These are phyloP conservation scores for Uromyces viciae-fabae DNA, from an alignment of 1,284 basidiomycete species.

Conservation along the genomic window DNA sequence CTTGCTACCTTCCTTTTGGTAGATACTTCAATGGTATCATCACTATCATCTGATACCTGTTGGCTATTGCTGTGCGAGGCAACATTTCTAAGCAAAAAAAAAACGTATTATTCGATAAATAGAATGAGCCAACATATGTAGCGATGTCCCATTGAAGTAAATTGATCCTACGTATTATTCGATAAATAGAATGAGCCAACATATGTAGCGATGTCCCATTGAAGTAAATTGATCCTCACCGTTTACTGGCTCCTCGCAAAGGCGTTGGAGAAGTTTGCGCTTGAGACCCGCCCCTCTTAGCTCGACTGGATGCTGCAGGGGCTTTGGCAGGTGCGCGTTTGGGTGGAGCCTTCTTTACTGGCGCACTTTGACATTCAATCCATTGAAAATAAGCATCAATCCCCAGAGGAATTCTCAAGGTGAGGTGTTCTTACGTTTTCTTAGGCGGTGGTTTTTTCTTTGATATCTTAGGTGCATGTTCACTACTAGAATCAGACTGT, in stretches of 20 bases:
- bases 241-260: conserved; percentile 9
- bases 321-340: conserved; percentile 32
- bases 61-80: background rate
- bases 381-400: background rate
- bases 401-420: too few relatives aligned
- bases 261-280: conserved; percentile 21
- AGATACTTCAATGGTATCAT: conserved; percentile 10
- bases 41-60: conserved; percentile 11
- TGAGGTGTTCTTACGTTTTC: conserved; percentile 45
- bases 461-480: background rate
- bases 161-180: background rate
- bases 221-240: conserved; percentile 26
- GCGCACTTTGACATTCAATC: conserved; percentile 4
- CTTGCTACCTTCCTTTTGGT: conserved; percentile 13
- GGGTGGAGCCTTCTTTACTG: conserved; percentile 15
- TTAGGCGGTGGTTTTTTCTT: conserved; percentile 56
- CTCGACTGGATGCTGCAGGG: conserved; percentile 20
- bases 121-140: too few relatives aligned
- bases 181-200: too few relatives aligned
- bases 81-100: background rate
- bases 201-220: too few relatives aligned
- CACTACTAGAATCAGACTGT: conserved; percentile 20
- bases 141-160: too few relatives aligned
- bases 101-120: background rate
- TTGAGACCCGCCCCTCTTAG: conserved; percentile 5